A percentile compares a stretch with the other conserved stretches of the same genome.
phyloP scores from a whole-genome alignment of 805 yeast genomes.

The Lachancea thermotolerans region DNA sequence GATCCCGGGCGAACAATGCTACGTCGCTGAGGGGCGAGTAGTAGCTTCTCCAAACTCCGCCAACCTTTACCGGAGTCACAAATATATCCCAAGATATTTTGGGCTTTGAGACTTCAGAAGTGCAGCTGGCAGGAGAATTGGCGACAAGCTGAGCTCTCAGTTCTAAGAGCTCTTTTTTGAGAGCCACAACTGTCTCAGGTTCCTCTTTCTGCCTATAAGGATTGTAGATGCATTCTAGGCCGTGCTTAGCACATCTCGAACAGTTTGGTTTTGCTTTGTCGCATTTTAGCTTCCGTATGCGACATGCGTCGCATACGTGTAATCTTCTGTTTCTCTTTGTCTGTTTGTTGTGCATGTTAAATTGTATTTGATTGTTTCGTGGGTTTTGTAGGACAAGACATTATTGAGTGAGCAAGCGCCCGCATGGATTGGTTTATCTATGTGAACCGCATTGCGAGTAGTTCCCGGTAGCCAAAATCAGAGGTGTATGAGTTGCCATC shows the following conservation, averaged over 20 bases:
- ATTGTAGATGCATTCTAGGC: constrained; percentile 5
- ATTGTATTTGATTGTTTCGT: neutral
- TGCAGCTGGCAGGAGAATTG: too few relatives aligned
- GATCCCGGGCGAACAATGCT: constrained; percentile 8
- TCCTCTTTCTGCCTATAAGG: constrained; percentile 4
- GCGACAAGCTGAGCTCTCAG: neutral
- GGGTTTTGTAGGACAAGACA: neutral
- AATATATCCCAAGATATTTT: neutral
- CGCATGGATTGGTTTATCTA: neutral
- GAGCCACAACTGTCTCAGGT: constrained; percentile 1
- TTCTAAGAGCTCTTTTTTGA: constrained; percentile 1
- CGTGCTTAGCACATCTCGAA: constrained; percentile 6
- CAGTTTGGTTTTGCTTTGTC: constrained; percentile 6
- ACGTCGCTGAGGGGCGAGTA: constrained; percentile 6
- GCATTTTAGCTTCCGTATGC: constrained; percentile 6
- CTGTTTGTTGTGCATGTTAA: constrained; percentile 1
- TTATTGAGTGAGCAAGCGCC: constrained; percentile 5
- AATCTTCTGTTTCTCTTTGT: constrained; percentile 2
- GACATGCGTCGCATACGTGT: constrained; percentile 8
- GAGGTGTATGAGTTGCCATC: constrained; percentile 1
- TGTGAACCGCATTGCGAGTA: constrained; percentile 3
- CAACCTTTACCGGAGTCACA: constrained; percentile 1
- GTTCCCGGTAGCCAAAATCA: constrained; percentile 6
- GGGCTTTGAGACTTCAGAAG: neutral
- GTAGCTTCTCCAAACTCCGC: constrained; percentile 5